phyloP scores from a whole-genome alignment of 192 early-diverging fungal genomes.

The Gigaspora rosea region DNA sequence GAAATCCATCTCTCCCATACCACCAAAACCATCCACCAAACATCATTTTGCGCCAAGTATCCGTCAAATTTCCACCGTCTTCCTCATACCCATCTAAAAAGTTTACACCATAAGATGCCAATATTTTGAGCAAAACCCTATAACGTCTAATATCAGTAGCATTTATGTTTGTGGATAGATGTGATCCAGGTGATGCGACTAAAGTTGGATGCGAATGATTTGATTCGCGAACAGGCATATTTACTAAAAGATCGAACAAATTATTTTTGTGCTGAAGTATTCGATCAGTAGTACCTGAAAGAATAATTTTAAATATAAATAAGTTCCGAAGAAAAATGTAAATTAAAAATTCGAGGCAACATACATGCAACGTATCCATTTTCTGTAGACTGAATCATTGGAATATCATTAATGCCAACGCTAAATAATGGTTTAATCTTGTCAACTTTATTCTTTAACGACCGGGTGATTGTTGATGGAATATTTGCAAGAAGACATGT shows the following conservation, averaged over 20 bases:
- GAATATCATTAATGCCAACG: slow-evolving; percentile 55
- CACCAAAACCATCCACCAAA: slow-evolving; percentile 57
- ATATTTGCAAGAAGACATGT: slow-evolving; percentile 49
- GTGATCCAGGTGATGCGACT: slow-evolving; percentile 28
- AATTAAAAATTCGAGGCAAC: slow-evolving; percentile 7
- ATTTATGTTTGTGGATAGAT: slow-evolving; percentile 26
- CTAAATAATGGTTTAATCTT: slow-evolving; percentile 45
- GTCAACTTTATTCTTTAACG: slow-evolving; percentile 21
- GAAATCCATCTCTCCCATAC: slow-evolving; percentile 43
- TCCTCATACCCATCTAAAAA: not conserved
- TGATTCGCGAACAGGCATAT: slow-evolving; percentile 32
- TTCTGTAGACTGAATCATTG: slow-evolving; percentile 33
- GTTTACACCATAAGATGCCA: slow-evolving; percentile 29
- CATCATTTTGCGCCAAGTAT: slow-evolving; percentile 43
- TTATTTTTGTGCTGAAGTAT: slow-evolving; percentile 49
- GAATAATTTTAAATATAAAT: slow-evolving; percentile 2
- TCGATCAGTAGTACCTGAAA: slow-evolving; percentile 52
- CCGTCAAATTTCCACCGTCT: slow-evolving; percentile 38
- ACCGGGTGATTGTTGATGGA: slow-evolving; percentile 28
- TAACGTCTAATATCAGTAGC: slow-evolving; percentile 47
- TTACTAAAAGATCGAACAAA: slow-evolving; percentile 52
- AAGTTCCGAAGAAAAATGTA: not conserved
- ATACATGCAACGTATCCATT: slow-evolving; percentile 55
- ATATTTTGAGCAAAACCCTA: slow-evolving; percentile 41
- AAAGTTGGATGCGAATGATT: not conserved